A percentile compares a stretch with the other conserved stretches of the same genome.
Conservation (phyloP, 1,139 yeast species). For the Yamadazyma conglobata region DNA sequence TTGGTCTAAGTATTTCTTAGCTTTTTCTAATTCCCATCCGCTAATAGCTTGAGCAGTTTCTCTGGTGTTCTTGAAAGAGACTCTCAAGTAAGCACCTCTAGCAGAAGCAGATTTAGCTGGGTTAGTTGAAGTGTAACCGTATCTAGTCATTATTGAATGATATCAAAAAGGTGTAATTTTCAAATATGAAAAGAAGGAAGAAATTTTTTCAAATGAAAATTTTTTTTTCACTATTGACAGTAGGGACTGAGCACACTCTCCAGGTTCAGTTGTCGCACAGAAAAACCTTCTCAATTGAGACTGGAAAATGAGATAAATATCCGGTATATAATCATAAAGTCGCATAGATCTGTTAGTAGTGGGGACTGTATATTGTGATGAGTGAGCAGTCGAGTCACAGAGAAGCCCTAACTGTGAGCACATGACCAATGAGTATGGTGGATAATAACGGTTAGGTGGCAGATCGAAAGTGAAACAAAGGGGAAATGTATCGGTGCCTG, state of each 20-base stretch:
- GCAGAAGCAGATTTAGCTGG: constrained; percentile 99
- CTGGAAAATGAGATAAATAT: too few species aligned
- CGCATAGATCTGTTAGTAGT: too few species aligned
- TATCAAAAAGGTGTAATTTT: constrained; percentile 6
- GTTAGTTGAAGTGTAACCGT: constrained; percentile 98
- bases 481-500: too few species aligned
- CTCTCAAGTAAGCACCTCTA: constrained; percentile 99
- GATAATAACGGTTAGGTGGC: too few species aligned
- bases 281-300: too few species aligned
- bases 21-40: constrained; percentile 97
- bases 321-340: neutral
- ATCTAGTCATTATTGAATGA: constrained; percentile 52
- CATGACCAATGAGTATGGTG: too few species aligned
- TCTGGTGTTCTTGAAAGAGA: constrained; percentile 99
- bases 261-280: too few species aligned
- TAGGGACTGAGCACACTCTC: too few species aligned
- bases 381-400: constrained; percentile 1
- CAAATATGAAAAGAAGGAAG: constrained; percentile 6
- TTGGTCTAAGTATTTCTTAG: constrained; percentile 93
- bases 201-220: constrained; percentile 9
- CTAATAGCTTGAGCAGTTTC: constrained; percentile 98
- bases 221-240: too few species aligned
- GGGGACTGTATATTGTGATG: neutral
- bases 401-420: constrained; percentile 3
- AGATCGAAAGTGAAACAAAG: too few species aligned